Conservation (phyloP, 2,329 filamentous ascomycete genomes). For the Boeremia exigua region DNA sequence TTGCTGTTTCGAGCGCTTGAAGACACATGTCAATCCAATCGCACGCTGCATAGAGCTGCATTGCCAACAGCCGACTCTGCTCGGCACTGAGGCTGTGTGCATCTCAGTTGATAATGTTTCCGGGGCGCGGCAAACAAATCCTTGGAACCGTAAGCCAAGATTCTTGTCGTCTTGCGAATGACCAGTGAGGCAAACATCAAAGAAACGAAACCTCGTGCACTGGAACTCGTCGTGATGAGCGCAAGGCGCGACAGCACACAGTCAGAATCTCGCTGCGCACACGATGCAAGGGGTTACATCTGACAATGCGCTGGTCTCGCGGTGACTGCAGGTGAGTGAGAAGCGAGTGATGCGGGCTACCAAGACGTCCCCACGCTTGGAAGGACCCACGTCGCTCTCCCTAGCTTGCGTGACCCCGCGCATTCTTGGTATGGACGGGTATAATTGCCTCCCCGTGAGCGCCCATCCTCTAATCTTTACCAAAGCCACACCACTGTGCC, state of each 20-base stretch:
- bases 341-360: constrained; percentile 23
- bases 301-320: constrained; percentile 4
- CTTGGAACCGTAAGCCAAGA: constrained; percentile 46
- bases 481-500: constrained; percentile 43
- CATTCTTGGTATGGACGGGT: constrained; percentile 31
- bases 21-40: neutral
- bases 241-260: constrained; percentile 6
- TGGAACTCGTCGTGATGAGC: constrained; percentile 5
- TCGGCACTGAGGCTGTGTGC: constrained; percentile 41
- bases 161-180: constrained; percentile 29
- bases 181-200: constrained; percentile 11
- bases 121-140: constrained; percentile 30
- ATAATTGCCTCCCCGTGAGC: constrained; percentile 41
- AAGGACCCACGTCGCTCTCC: constrained; percentile 35
- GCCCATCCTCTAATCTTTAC: constrained; percentile 27
- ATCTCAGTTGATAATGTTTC: constrained; percentile 19
- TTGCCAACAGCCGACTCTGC: constrained; percentile 33
- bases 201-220: constrained; percentile 4
- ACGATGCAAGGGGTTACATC: constrained; percentile 3
- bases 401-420: constrained; percentile 42
- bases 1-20: constrained; percentile 1
- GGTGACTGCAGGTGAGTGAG: constrained; percentile 25
- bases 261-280: constrained; percentile 14
- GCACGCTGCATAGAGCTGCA: constrained; percentile 6
- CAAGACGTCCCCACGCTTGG: constrained; percentile 31